These are phyloP conservation scores for Cucurbita ficifolia DNA, from an alignment of 306 rosid species.

Conservation along the genomic window DNA sequence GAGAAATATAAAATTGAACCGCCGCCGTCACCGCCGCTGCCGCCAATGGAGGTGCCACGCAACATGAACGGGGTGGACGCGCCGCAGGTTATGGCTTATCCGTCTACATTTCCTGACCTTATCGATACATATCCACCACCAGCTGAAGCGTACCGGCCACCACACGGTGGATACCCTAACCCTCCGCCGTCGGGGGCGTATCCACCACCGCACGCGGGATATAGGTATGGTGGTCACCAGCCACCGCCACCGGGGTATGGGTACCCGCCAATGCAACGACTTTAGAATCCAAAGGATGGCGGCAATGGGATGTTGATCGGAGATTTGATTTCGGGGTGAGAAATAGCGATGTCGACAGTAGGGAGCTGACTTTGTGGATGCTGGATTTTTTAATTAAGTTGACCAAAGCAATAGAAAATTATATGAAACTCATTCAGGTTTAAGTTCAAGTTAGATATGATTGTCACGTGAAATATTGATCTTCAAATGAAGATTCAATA, in stretches of 20 bases:
- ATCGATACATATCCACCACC: background rate
- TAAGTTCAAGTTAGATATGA: background rate
- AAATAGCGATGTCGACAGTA: background rate
- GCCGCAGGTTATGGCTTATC: slow-evolving; percentile 22
- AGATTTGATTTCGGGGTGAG: slow-evolving; percentile 18
- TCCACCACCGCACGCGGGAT: background rate
- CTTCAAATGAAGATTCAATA: background rate
- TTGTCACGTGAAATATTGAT: background rate
- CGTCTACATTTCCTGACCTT: slow-evolving; percentile 15
- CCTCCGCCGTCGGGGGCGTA: background rate
- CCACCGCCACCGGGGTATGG: slow-evolving; percentile 8
- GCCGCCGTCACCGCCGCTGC: background rate
- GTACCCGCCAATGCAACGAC: background rate
- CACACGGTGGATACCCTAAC: slow-evolving; percentile 3
- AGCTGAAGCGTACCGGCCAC: background rate
- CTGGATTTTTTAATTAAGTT: background rate
- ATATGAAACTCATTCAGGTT: background rate
- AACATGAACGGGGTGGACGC: slow-evolving; percentile 10
- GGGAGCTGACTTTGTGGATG: background rate
- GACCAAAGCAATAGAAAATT: background rate
- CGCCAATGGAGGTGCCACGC: slow-evolving; percentile 13
- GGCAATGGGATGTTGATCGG: slow-evolving; percentile 30
- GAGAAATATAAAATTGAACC: slow-evolving; percentile 18
- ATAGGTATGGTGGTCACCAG: slow-evolving; percentile 16
- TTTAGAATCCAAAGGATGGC: slow-evolving; percentile 11